Evolutionary conservation across 1,284 basidiomycete genomes (phyloP).

Genomic region (Cutaneotrichosporon dermatis): DNA sequence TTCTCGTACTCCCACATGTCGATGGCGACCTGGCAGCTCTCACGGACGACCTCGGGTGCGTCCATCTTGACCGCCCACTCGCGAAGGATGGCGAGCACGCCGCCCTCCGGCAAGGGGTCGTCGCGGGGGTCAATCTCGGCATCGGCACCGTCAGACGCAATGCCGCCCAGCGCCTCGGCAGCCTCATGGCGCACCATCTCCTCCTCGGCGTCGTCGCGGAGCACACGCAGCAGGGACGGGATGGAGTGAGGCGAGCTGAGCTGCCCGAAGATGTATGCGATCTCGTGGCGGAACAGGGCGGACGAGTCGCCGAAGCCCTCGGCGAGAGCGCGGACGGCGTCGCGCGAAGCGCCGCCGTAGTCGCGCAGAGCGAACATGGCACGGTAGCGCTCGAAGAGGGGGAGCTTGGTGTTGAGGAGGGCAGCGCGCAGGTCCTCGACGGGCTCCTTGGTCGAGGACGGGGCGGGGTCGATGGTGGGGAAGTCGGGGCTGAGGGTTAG

Average conservation of each 20-base stretch:
- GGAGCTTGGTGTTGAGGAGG: slow-evolving; percentile 64
- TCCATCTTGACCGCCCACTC: slow-evolving; percentile 76
- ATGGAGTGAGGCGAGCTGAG: slow-evolving; percentile 84
- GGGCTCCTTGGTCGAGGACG: slow-evolving; percentile 50
- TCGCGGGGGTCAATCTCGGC: slow-evolving; percentile 34
- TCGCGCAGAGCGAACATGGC: slow-evolving; percentile 98
- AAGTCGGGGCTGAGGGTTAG: slow-evolving; percentile 58
- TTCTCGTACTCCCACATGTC: slow-evolving; percentile 98
- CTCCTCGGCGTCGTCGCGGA: slow-evolving; percentile 69
- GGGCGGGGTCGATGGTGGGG: slow-evolving; percentile 91
- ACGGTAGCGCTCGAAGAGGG: slow-evolving; percentile 90
- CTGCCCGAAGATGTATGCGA: slow-evolving; percentile 97
- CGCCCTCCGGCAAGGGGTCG: slow-evolving; percentile 35
- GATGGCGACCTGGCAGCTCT: slow-evolving; percentile 93
- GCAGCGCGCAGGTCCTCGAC: slow-evolving; percentile 57
- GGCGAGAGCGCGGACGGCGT: slow-evolving; percentile 84
- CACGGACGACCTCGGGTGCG: slow-evolving; percentile 82
- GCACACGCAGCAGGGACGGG: slow-evolving; percentile 73
- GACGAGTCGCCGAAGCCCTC: slow-evolving; percentile 81
- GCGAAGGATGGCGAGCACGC: slow-evolving; percentile 77
- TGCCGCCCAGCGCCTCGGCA: slow-evolving; percentile 94
- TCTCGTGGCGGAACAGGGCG: slow-evolving; percentile 92
- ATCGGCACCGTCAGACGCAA: slow-evolving; percentile 70
- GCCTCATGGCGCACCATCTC: slow-evolving; percentile 99
- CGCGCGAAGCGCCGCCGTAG: slow-evolving; percentile 60